phyloP scores from a whole-genome alignment of 352 stramenopile species.

The Phytophthora citrophthora region DNA sequence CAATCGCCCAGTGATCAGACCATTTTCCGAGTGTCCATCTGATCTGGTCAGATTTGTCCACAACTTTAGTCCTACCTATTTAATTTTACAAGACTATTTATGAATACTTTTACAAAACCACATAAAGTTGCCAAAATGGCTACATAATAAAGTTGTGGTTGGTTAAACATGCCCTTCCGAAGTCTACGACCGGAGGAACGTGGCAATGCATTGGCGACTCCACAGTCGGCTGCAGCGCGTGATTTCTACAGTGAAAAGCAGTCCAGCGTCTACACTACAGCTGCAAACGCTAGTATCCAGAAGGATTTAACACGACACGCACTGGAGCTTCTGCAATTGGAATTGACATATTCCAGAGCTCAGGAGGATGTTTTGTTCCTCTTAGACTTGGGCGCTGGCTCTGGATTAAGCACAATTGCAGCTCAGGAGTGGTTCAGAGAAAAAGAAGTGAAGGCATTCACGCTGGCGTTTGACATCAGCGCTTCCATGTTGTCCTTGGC shows the following conservation, averaged over 20 bases:
- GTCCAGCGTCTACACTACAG: constrained; percentile 73
- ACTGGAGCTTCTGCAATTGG: constrained; percentile 53
- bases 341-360: constrained; percentile 16
- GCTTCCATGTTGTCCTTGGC: constrained; percentile 72
- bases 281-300: constrained; percentile 72
- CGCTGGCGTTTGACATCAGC: constrained; percentile 80
- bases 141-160: constrained; percentile 8
- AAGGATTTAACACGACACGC: constrained; percentile 70
- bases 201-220: constrained; percentile 36
- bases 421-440: constrained; percentile 58
- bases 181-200: constrained; percentile 52
- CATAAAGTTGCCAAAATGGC: not conserved
- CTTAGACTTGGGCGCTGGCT: constrained; percentile 75
- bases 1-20: constrained; percentile 39
- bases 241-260: constrained; percentile 72
- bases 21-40: constrained; percentile 34
- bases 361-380: constrained; percentile 40
- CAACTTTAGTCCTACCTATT: constrained; percentile 5
- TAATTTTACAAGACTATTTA: constrained; percentile 17
- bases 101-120: not conserved
- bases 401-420: constrained; percentile 67
- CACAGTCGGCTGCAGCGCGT: constrained; percentile 48
- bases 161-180: constrained; percentile 60
- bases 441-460: constrained; percentile 38
- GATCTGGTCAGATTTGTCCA: not conserved